Base-by-base conservation (phyloP, 768 basidiomycete species). In the Clitopilus hobsonii region DNA sequence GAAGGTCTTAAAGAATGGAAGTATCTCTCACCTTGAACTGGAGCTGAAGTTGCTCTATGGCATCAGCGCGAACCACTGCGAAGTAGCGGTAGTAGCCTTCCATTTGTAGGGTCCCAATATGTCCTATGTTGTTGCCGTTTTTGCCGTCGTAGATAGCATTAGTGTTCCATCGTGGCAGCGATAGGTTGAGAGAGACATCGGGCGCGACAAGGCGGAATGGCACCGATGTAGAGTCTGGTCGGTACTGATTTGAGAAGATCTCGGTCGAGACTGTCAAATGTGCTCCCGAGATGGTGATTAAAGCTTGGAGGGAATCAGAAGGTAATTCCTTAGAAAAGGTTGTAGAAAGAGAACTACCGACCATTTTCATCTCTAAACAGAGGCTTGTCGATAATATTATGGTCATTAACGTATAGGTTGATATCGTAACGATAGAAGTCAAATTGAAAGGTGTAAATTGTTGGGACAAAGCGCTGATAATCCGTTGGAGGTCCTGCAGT, bases 311-410 rank as follows among this genome's bases (percentile, higher is more conserved):
- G 16, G 27, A 32, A 3, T 20, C 52, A 8, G 41, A 51, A 57
- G 38, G 22, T 29, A 48, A 23, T n/a, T 16, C 24, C 38, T 16
- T 30, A 53, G 38, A 49, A 36, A n/a, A 3, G 28, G 26, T 38
- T 28, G 29, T 49, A 25, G 59, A 11, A 36, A 2, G 32, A 14
- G 32, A 36, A 11, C 13, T 36, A n/a, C 69, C 54, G 62, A 94
- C 94, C 86, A 66, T 98, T 98, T 61, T 93, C 89, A n/a, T 93
- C 88, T 54, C 71, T 74, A 54, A 85, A 74, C 28, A 86, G 71
- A 2, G 94, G 93, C 57, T 89, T 90, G 73, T 97, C 93, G 50
- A 98, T 90, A 65, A 98, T 92, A 65, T 98, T 98, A 64, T 94
- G 93, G 68, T 98, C 96, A 65, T 98, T 98, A 51, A 91, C 84